A percentile compares a stretch with the other conserved stretches of the same genome.
Conservation (phyloP, 352 stramenopile species). For the Globisporangium acanthophoron region DNA sequence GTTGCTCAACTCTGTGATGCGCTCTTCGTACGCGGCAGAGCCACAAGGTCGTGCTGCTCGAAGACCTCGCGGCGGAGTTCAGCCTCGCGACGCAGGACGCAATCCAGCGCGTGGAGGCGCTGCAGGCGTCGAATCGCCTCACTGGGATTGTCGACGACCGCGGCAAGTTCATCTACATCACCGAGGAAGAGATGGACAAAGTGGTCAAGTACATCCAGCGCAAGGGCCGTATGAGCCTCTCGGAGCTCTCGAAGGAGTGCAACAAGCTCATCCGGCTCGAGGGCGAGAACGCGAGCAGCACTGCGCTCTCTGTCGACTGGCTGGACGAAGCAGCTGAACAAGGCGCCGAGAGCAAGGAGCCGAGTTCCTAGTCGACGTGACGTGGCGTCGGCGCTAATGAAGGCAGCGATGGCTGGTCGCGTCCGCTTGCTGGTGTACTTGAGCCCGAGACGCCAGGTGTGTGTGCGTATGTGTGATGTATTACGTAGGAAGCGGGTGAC, state of each 20-base stretch:
- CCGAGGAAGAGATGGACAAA: constrained; percentile 70
- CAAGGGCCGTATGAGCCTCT: constrained; percentile 53
- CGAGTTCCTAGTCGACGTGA: background rate
- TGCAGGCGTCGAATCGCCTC: constrained; percentile 51
- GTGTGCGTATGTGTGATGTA: background rate
- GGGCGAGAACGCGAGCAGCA: constrained; percentile 21
- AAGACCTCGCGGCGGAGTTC: constrained; percentile 67
- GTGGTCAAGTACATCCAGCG: constrained; percentile 66
- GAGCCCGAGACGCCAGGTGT: too few relatives aligned
- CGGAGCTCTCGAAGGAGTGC: constrained; percentile 68
- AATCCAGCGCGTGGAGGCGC: constrained; percentile 51
- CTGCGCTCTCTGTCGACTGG: constrained; percentile 23
- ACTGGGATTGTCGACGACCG: constrained; percentile 74
- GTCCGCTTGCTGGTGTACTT: too few relatives aligned
- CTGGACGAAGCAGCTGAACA: constrained; percentile 24
- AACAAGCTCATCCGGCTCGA: constrained; percentile 74
- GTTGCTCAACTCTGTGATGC: too few relatives aligned
- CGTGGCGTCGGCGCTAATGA: background rate
- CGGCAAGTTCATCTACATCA: constrained; percentile 82
- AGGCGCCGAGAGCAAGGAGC: constrained; percentile 1
- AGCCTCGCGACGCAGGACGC: constrained; percentile 59
- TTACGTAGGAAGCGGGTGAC: background rate
- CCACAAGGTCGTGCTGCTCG: constrained; percentile 72
- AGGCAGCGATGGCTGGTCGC: background rate
- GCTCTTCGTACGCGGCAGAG: constrained; percentile 12